phyloP scores from a whole-genome alignment of 2,329 filamentous ascomycete species.

The Monosporascus sp. region DNA sequence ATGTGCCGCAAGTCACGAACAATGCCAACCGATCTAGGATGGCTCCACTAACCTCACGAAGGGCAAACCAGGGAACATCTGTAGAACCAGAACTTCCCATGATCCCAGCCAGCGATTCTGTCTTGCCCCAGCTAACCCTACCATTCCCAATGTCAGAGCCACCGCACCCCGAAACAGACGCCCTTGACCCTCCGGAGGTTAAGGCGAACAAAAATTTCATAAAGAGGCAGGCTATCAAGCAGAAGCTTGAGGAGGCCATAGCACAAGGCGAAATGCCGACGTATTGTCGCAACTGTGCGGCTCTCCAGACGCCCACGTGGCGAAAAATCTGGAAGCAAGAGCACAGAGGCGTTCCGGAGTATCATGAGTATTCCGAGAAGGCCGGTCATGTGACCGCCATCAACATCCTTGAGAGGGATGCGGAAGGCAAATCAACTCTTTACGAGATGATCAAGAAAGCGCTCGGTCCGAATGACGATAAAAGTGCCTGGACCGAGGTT shows the following conservation, averaged over 20 bases:
- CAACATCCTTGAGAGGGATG: slow-evolving; percentile 58
- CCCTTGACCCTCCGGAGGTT: slow-evolving; percentile 21
- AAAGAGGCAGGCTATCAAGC: slow-evolving; percentile 57
- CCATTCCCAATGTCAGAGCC: slow-evolving; percentile 32
- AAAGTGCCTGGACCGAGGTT: slow-evolving; percentile 62
- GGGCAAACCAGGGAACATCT: slow-evolving; percentile 12
- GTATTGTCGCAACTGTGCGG: slow-evolving; percentile 88
- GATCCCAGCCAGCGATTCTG: slow-evolving; percentile 44
- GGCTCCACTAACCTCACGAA: slow-evolving; percentile 15
- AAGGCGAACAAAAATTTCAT: slow-evolving; percentile 58
- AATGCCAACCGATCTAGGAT: slow-evolving; percentile 7
- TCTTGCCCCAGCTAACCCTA: slow-evolving; percentile 25
- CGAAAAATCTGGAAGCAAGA: slow-evolving; percentile 84
- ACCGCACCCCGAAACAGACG: slow-evolving; percentile 39
- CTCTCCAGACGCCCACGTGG: slow-evolving; percentile 95
- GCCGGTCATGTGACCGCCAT: slow-evolving; percentile 71
- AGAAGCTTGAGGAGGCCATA: slow-evolving; percentile 58
- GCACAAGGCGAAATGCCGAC: slow-evolving; percentile 78
- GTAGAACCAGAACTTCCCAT: slow-evolving; percentile 25
- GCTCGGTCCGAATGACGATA: slow-evolving; percentile 56
- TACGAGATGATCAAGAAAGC: slow-evolving; percentile 78
- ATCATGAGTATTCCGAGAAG: slow-evolving; percentile 66
- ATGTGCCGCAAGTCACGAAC: slow-evolving; percentile 1
- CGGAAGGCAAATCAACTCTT: slow-evolving; percentile 54
- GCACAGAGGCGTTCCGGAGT: slow-evolving; percentile 61